A percentile compares a stretch with the other conserved stretches of the same genome.
These are phyloP conservation scores for Metschnikowia similis DNA, from an alignment of 805 yeast genomes.

Conservation along the genomic window DNA sequence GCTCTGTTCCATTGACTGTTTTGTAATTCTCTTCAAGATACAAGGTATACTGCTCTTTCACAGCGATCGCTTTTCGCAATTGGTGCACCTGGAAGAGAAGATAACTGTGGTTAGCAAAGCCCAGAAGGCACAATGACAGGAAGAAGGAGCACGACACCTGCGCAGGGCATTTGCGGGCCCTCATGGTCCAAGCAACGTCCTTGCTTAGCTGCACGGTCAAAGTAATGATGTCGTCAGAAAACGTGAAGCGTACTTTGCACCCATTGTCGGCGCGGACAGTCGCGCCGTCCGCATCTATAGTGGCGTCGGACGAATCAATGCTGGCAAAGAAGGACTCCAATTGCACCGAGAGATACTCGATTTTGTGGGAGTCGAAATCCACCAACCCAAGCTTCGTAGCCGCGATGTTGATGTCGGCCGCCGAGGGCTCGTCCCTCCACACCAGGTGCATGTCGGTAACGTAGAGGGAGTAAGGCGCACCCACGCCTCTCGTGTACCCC, in stretches of 20 bases:
- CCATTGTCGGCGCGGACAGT: not conserved
- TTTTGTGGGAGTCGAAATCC: slow-evolving; percentile 19
- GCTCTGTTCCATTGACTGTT: slow-evolving; percentile 31
- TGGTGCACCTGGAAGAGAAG: slow-evolving; percentile 16
- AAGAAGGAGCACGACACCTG: slow-evolving; percentile 15
- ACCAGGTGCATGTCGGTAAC: slow-evolving; percentile 25
- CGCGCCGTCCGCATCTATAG: slow-evolving; percentile 1
- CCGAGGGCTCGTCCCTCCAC: slow-evolving; percentile 23
- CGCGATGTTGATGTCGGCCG: slow-evolving; percentile 11
- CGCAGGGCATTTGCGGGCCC: slow-evolving; percentile 8
- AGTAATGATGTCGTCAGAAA: not conserved
- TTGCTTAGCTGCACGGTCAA: slow-evolving; percentile 6
- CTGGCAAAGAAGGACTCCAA: slow-evolving; percentile 5
- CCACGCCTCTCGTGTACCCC: slow-evolving; percentile 7
- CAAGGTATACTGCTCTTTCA: slow-evolving; percentile 29
- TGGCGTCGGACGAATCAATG: not conserved
- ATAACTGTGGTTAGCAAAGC: slow-evolving; percentile 19
- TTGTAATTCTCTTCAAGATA: slow-evolving; percentile 34
- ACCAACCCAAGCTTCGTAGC: slow-evolving; percentile 27
- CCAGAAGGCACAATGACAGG: slow-evolving; percentile 19
- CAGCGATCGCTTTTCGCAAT: slow-evolving; percentile 19
- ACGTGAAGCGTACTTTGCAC: slow-evolving; percentile 1
- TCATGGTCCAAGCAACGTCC: slow-evolving; percentile 22
- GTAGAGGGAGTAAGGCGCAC: slow-evolving; percentile 21
- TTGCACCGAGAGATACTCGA: slow-evolving; percentile 15